Conservation (phyloP, 169 alveolate species). For the Neospora caninum region DNA sequence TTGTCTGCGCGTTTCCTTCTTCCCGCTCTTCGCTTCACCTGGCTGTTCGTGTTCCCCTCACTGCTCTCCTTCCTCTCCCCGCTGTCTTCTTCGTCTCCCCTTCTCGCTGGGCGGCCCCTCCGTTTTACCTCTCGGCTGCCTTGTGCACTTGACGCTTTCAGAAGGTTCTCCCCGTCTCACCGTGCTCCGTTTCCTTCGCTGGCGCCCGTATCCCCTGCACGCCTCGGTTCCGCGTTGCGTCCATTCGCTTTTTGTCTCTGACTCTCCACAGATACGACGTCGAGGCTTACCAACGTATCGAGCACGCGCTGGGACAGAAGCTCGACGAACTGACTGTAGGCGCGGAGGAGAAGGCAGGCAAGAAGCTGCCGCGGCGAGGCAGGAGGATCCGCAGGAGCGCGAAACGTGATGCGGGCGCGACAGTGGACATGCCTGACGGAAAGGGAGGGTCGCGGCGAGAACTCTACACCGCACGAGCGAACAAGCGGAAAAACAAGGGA, state of each 20-base stretch:
- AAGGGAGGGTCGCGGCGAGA: too few relatives aligned
- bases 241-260: too few relatives aligned
- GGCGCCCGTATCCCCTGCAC: neutral
- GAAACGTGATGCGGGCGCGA: too few relatives aligned
- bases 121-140: too few relatives aligned
- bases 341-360: neutral
- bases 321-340: slow-evolving; percentile 77
- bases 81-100: neutral
- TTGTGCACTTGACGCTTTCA: too few relatives aligned
- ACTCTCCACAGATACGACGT: slow-evolving; percentile 84
- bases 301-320: slow-evolving; percentile 88
- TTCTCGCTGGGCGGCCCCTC: too few relatives aligned
- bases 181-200: neutral
- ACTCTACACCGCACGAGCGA: too few relatives aligned
- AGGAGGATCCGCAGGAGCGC: too few relatives aligned
- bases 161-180: neutral
- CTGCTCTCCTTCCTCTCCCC: neutral
- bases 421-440: too few relatives aligned
- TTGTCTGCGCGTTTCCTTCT: neutral
- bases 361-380: too few relatives aligned
- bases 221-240: too few relatives aligned
- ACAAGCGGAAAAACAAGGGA: too few relatives aligned
- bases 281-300: slow-evolving; percentile 92
- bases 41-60: neutral
- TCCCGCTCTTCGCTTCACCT: neutral